These are phyloP conservation scores for Clarireedia homoeocarpa DNA, from an alignment of 2,329 filamentous ascomycete genomes.

Conservation along the genomic window DNA sequence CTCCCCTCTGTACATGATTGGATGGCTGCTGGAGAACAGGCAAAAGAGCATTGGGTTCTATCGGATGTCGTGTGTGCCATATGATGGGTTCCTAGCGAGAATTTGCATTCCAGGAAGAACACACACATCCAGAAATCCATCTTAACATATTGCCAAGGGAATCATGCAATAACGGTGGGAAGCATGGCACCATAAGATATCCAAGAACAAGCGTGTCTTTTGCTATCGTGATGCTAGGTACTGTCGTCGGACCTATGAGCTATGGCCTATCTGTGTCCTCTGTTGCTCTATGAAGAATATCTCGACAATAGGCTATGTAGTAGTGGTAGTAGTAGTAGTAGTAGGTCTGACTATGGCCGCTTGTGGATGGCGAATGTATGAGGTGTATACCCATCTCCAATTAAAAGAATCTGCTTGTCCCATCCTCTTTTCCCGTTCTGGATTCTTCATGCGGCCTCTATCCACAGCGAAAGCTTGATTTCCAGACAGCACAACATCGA, in stretches of 20 bases:
- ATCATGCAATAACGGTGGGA: conserved; percentile 24
- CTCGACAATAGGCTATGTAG: conserved; percentile 59
- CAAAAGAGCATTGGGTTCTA: conserved; percentile 1
- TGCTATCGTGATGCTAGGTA: conserved; percentile 75
- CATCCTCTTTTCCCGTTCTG: conserved; percentile 9
- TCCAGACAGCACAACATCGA: conserved; percentile 3
- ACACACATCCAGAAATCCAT: conserved; percentile 5
- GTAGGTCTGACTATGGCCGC: conserved; percentile 30
- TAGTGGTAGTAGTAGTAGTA: conserved; percentile 11
- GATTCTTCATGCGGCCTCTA: not conserved
- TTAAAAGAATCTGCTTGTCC: conserved; percentile 7
- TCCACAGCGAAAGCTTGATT: not conserved
- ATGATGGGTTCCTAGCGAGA: not conserved
- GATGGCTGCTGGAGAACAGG: conserved; percentile 1
- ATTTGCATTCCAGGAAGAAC: not conserved
- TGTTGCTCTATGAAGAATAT: conserved; percentile 59
- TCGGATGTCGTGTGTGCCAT: not conserved
- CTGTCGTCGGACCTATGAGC: conserved; percentile 46
- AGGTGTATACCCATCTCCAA: conserved; percentile 11
- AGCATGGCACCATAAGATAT: conserved; percentile 30
- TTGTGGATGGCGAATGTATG: conserved; percentile 28
- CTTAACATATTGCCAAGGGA: conserved; percentile 10
- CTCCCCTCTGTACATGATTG: not conserved
- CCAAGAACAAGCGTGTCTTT: conserved; percentile 41
- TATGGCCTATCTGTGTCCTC: conserved; percentile 38